A percentile compares a stretch with the other conserved stretches of the same genome.
These are phyloP conservation scores for Neurospora terricola DNA, from an alignment of 495 filamentous ascomycete species.

Conservation along the genomic window DNA sequence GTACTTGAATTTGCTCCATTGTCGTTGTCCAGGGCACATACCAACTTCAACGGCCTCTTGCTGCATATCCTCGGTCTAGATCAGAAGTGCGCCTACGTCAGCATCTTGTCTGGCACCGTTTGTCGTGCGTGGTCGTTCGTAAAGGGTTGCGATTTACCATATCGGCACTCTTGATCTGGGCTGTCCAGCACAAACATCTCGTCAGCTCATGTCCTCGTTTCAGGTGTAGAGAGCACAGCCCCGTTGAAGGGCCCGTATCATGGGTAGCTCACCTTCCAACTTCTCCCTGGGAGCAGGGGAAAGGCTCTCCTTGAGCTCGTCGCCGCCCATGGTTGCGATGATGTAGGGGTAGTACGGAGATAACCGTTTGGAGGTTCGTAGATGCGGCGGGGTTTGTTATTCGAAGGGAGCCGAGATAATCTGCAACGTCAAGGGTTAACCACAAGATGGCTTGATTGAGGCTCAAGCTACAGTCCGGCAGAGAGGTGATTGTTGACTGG, in stretches of 20 bases:
- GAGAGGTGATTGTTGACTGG: neutral
- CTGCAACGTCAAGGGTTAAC: neutral
- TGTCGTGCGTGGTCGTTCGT: neutral
- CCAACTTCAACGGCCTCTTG: constrained; percentile 87
- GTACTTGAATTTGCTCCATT: neutral
- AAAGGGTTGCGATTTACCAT: constrained; percentile 58
- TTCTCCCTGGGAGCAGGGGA: constrained; percentile 28
- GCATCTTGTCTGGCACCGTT: constrained; percentile 1
- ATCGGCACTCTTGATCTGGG: constrained; percentile 91
- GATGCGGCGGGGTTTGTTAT: neutral
- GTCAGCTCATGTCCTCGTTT: constrained; percentile 1
- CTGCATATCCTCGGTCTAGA: constrained; percentile 91
- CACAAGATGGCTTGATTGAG: neutral
- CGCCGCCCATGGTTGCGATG: constrained; percentile 16
- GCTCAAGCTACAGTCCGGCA: neutral
- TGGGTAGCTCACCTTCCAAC: constrained; percentile 22
- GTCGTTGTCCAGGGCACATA: constrained; percentile 37
- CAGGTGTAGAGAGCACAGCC: neutral
- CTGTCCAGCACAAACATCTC: constrained; percentile 33
- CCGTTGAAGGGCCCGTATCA: neutral
- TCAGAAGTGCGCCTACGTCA: constrained; percentile 13
- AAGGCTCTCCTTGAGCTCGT: constrained; percentile 17
- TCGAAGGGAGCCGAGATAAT: neutral
- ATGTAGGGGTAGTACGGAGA: neutral
- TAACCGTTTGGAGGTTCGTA: constrained; percentile 1